phyloP scores from a whole-genome alignment of 2,329 filamentous ascomycete genomes.

The Clonostachys sp. region DNA sequence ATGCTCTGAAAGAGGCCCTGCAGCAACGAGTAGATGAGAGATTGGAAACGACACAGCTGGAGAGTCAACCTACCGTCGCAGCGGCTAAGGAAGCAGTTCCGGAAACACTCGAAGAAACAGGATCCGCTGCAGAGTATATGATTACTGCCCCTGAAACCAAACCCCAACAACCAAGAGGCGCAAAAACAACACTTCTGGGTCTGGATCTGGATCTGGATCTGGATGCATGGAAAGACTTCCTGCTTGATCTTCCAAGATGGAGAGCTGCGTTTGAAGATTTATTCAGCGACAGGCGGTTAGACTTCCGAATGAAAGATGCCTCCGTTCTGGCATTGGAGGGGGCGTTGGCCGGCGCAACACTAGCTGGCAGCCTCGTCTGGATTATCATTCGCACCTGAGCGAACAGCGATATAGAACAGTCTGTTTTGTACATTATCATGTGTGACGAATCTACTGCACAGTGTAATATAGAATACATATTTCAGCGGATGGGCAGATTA shows the following conservation, averaged over 20 bases:
- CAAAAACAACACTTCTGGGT: no score
- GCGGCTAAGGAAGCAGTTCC: slow-evolving; percentile 1
- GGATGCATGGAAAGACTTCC: slow-evolving; percentile 34
- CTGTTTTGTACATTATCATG: no score
- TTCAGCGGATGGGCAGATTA: no score
- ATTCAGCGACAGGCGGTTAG: slow-evolving; percentile 60
- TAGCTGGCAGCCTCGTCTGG: slow-evolving; percentile 50
- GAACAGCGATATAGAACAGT: not conserved
- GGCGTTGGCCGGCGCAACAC: slow-evolving; percentile 58
- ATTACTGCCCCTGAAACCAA: not conserved
- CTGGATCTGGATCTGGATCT: not conserved
- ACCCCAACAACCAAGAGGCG: no score
- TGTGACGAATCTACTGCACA: no score
- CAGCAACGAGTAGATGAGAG: slow-evolving; percentile 10
- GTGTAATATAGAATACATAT: no score
- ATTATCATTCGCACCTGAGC: slow-evolving; percentile 30
- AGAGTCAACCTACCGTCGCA: slow-evolving; percentile 4
- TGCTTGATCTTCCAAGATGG: slow-evolving; percentile 39
- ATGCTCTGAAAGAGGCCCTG: slow-evolving; percentile 20
- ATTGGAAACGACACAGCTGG: not conserved
- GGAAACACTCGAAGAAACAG: not conserved
- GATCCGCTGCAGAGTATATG: not conserved
- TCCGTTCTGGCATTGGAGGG: slow-evolving; percentile 67
- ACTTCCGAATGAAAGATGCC: slow-evolving; percentile 63
- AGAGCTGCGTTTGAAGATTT: slow-evolving; percentile 49